A percentile compares a stretch with the other conserved stretches of the same genome.
These are phyloP conservation scores for Mucuna pruriens DNA, from an alignment of 306 rosid species.

Conservation along the genomic window DNA sequence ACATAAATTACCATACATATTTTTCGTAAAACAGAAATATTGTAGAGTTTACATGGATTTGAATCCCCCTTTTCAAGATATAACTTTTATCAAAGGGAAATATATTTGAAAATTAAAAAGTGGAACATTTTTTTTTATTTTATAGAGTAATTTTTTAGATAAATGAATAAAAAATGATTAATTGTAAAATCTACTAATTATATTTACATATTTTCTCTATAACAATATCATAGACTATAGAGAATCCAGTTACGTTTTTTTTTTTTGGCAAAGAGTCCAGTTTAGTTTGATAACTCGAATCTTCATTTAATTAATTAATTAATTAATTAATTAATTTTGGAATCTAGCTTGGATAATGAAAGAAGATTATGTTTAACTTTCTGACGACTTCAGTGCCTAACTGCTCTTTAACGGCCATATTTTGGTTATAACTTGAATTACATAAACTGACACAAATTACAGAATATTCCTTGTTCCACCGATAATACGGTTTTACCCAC, in stretches of 20 bases:
- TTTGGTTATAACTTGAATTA: neutral
- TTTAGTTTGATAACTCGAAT: neutral
- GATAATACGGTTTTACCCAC: no score
- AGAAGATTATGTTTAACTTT: neutral
- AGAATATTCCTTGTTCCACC: neutral
- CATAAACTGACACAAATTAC: neutral
- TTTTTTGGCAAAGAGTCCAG: no score
- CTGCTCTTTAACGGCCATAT: slow-evolving; percentile 21
- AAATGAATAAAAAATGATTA: no score
- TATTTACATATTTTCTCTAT: no score
- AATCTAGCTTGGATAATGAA: neutral
- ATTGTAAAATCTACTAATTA: no score
- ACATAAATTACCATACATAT: neutral
- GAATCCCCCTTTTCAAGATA: neutral
- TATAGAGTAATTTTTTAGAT: neutral
- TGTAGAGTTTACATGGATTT: neutral
- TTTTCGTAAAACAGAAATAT: neutral
- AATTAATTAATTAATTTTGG: no score
- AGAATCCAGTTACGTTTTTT: no score
- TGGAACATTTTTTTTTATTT: no score
- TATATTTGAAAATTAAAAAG: no score
- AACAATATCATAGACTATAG: no score
- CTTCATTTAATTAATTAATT: neutral
- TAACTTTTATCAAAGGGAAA: neutral
- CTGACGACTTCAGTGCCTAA: neutral